These are phyloP conservation scores for Naematelia encephala DNA, from an alignment of 768 basidiomycete species.

Conservation along the genomic window DNA sequence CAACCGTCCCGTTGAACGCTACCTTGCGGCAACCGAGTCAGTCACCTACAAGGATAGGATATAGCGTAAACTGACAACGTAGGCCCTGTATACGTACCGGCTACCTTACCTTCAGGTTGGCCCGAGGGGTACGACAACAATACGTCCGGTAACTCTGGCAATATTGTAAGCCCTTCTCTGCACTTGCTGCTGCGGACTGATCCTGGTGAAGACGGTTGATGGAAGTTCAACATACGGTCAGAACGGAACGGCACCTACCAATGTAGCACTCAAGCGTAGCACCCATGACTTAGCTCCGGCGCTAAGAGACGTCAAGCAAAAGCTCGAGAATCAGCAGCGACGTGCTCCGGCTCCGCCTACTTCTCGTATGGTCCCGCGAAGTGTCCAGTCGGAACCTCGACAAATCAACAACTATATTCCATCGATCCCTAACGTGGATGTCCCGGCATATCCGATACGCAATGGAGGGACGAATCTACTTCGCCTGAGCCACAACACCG, in stretches of 20 bases:
- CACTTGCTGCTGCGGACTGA: neutral
- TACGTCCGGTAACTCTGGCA: neutral
- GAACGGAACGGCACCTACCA: neutral
- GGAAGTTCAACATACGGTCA: neutral
- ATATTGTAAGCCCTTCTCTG: neutral
- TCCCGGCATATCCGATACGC: constrained; percentile 1
- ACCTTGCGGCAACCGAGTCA: constrained; percentile 5
- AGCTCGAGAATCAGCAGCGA: neutral
- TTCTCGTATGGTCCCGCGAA: neutral
- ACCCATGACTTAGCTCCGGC: neutral
- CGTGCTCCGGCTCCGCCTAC: neutral
- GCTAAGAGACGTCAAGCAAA: neutral
- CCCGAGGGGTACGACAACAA: neutral
- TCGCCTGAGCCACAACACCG: neutral
- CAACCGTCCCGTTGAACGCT: constrained; percentile 10
- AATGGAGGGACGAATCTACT: constrained; percentile 1
- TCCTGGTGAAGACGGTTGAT: neutral
- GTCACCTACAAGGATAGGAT: neutral
- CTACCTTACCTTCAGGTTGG: neutral
- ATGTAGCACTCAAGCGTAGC: neutral
- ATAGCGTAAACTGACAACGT: neutral
- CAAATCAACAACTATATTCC: neutral
- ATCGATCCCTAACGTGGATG: neutral
- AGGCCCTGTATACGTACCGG: neutral
- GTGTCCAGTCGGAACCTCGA: neutral